A percentile compares a stretch with the other conserved stretches of the same genome.
phyloP scores from a whole-genome alignment of 768 basidiomycete species.

The Boletus reticulatus region DNA sequence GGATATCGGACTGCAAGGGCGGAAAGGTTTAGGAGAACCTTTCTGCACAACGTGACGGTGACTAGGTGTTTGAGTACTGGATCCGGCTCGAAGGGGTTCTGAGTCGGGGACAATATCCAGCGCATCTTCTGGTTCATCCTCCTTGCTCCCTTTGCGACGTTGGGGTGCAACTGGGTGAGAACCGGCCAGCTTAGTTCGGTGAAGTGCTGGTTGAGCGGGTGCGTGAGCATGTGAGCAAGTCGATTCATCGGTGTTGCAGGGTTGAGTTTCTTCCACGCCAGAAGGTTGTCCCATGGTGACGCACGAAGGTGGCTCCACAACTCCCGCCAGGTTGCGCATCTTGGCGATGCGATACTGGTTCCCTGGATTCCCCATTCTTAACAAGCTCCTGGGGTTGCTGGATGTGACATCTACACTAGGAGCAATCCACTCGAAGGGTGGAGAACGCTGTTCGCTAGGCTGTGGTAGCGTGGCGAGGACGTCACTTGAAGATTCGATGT shows the following conservation, averaged over 20 bases:
- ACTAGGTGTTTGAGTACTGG: constrained; percentile 7
- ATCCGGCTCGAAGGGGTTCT: constrained; percentile 44
- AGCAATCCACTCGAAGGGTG: constrained; percentile 22
- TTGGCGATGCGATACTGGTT: constrained; percentile 31
- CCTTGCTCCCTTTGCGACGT: not conserved
- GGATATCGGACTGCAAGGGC: constrained; percentile 23
- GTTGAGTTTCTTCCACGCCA: constrained; percentile 18
- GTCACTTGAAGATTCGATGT: constrained; percentile 1
- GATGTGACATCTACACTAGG: constrained; percentile 16
- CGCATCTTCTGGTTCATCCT: constrained; percentile 30
- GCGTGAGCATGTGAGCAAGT: not conserved
- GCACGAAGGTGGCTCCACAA: constrained; percentile 17
- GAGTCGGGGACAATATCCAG: constrained; percentile 65
- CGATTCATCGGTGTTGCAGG: not conserved
- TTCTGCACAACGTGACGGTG: not conserved
- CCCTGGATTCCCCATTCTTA: constrained; percentile 33
- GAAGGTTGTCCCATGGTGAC: constrained; percentile 16
- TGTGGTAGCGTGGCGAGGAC: not conserved
- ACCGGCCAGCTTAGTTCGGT: not conserved
- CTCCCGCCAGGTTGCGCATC: constrained; percentile 23
- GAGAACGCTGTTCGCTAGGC: constrained; percentile 5
- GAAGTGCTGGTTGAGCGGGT: not conserved
- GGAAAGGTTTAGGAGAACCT: constrained; percentile 15
- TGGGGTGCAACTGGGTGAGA: not conserved
- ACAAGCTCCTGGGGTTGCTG: constrained; percentile 30